A percentile compares a stretch with the other conserved stretches of the same genome.
phyloP scores from a whole-genome alignment of 2,329 filamentous ascomycete species.

The Pseudogymnoascus sp. region DNA sequence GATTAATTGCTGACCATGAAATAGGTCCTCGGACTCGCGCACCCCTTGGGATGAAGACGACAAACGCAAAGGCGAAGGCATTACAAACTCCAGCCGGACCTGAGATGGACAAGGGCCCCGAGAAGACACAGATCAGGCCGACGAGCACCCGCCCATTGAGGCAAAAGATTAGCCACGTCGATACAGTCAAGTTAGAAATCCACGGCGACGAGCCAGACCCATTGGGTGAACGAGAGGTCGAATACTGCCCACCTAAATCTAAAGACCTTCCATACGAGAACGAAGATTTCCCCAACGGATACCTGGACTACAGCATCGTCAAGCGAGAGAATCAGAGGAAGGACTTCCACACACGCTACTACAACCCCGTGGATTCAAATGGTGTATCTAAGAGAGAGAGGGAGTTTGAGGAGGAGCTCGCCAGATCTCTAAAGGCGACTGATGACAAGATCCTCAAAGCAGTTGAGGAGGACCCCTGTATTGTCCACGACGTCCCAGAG shows the following conservation, averaged over 20 bases:
- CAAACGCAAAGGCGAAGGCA: constrained; percentile 76
- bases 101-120: constrained; percentile 50
- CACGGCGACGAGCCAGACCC: constrained; percentile 48
- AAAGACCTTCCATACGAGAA: constrained; percentile 62
- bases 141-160: constrained; percentile 55
- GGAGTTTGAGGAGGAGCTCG: constrained; percentile 47
- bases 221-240: constrained; percentile 64
- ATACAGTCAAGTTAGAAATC: constrained; percentile 57
- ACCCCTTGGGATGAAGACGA: constrained; percentile 88
- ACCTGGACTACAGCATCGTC: constrained; percentile 51
- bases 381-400: constrained; percentile 58
- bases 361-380: constrained; percentile 60
- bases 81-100: constrained; percentile 62
- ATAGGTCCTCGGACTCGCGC: constrained; percentile 58
- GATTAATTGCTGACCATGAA: constrained; percentile 13
- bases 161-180: constrained; percentile 47
- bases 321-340: constrained; percentile 54
- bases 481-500: constrained; percentile 50
- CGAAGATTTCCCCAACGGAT: constrained; percentile 57
- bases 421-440: constrained; percentile 43
- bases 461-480: constrained; percentile 57
- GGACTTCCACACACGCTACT: constrained; percentile 56
- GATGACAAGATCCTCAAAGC: constrained; percentile 64
- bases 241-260: constrained; percentile 78
- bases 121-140: constrained; percentile 56